Base-by-base conservation (phyloP, 2,329 filamentous ascomycete species). In the Neofusicoccum sp. region DNA sequence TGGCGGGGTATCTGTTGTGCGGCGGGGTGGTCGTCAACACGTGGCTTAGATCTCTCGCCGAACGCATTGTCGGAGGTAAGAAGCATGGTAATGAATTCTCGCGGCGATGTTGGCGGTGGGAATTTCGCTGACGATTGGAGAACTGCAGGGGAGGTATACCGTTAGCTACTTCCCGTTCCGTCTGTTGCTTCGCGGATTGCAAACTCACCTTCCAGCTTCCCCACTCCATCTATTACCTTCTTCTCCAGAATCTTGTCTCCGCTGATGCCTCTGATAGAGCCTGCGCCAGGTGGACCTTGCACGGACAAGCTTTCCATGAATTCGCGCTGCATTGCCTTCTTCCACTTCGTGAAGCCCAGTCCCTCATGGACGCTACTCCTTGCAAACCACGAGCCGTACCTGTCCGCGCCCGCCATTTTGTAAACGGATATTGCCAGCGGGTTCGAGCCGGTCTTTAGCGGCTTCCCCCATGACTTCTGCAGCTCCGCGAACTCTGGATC, bases 51-150 rank as follows among this genome's bases (percentile, higher is more conserved):
- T 63, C 76, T 76, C 1, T 80, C 76, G 43, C 77, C 78, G 43
- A 83, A 78, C 43, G 82, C 82, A 44, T 73, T 71, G 12, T 79
- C 76, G 8, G 88, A 90, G 24, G 86, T 90, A 43, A 96, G 76
- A 44, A 95, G 81, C 62, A 96, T 76, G 4, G 90, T 89, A 56
- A 96, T 85, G 73, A 97, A 97, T 70, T 97, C 93, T 73, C 93
- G 82, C 0, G 93, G 89, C 2, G 92, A 86, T 0, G 91, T 95
- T 3, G 93, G 93, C 0, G 91, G 91, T 0, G 93, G 92, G 67
- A 97, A 97, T 71, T 95, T 89, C 2, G 92, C 92, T 24, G 90
- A 93, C 1, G 96, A 82, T 70, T 93, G 87, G 69, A 90, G 96
- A 4, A 96, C 90, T 86, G 72, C 4, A 48, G 14, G 8, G 6